Base-by-base conservation (phyloP, 352 stramenopile genomes). In the Pythium oligandrum region DNA sequence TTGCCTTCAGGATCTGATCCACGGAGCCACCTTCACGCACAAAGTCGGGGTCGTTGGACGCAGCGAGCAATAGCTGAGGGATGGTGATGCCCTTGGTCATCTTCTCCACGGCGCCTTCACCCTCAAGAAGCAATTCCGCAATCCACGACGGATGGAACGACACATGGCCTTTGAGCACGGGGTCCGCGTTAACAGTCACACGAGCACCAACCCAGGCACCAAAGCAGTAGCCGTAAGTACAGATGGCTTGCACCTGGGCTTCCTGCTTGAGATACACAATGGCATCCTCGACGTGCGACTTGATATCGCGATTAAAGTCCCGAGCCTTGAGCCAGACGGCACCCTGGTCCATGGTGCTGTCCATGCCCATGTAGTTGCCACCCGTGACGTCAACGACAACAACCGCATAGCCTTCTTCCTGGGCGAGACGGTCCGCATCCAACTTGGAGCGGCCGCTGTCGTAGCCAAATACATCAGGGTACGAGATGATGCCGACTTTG, bases 61-160 rank as follows among this genome's bases (percentile, higher is more conserved):
- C 64, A 1, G 69, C 63, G 8, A 76, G 48, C 46, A 86, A 39
- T 37, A 86, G 54, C 52, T 86, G 69, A 34, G 71, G 71, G 35
- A 68, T 61, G 6, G 52, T 48, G 38, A 84, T 73, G 6, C 49
- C 38, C 48, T 73, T 44, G 6, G 69, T 53, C 46, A 86, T 57
- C 49, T 70, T 75, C 40, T 79, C 62, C 17, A 73, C 71, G 2
- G 55, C 63, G 35, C 52, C 68, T 3, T 65, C 44, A n/a, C 67
- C 60, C 44, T 66, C 42, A 30, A 73, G 36, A 45, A 70, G 32
- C 32, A 72, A 48, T 62, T 84, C 66, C 26, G 72, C 40, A 17
- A 42, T 30, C 70, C 57, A 69, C 17, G 57, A 66, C 48, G 61
- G 52, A 48, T 69, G 62, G 40, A 71, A 64, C 6, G 56, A 61